Evolutionary conservation across 768 basidiomycete genomes (phyloP), one percentile per base, ranked within the genome.

Genomic region (Leccinum pellstonianum): DNA sequence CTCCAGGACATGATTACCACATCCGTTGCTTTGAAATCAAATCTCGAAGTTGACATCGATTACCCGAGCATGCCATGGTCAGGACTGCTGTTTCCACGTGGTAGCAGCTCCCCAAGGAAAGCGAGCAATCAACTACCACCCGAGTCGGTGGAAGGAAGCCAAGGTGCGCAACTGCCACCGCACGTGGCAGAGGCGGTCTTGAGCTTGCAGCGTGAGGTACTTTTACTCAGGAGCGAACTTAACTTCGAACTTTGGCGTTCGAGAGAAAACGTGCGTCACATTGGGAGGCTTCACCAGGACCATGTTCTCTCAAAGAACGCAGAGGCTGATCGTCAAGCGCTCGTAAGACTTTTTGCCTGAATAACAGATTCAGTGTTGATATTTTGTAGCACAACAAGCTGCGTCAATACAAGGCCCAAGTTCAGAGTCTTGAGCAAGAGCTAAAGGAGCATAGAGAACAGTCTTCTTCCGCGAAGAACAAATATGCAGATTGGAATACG

Each of bases 161-260:
- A 66, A 54, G 59, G 52, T 41, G 54, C 57, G 14, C 70, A 71
- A 11, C 62, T 82, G 17, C 79, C 84, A 9, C 63, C 76, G 6
- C 82, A 83, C 64, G 78, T 85, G n/a, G 77, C 78, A n/a, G 81
- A 85, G 56, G 86, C 85, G 9, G 84, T 94, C 31, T 81, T 86
- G 14, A 80, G 77, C 6, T 76, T 95, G 59, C 93, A 95, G 71
- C 80, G 88, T 48, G 90, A 94, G 67, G 79, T 90, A 2, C 72
- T 93, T 3, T 72, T 93, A 29, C 77, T 94, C 29, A 80, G 88
- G 52, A 91, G 86, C 68, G 91, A 94, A 63, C 83, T 94, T 46
- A 91, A 92, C 68, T 91, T 93, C 61, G 90, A 94, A 75, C 77
- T 87, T 25, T 95, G 91, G 90, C 76, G 90, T 46, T 86, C 90